Evolutionary conservation across 1,284 basidiomycete genomes (phyloP), one percentile per base, ranked within the genome.

Genomic region (Sphaerobolus stellatus): DNA sequence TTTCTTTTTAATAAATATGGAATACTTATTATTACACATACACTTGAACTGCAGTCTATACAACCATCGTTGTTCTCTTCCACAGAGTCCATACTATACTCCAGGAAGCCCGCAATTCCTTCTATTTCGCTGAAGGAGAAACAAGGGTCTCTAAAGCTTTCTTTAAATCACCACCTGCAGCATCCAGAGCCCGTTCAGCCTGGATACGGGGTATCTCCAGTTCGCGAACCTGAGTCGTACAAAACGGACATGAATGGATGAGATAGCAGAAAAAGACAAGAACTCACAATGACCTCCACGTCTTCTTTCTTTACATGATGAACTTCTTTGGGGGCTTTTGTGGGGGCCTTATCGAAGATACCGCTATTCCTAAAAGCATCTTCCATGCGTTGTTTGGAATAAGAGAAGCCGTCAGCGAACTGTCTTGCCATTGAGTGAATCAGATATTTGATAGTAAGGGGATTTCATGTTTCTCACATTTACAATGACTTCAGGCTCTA

Each of bases 401-500:
- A 88, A 6, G 84, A 76, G 47, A 79, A 78, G 4, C 85, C 84
- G 65, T 88, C 85, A 29, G 68, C 70, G 62, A 81, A 88, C 84
- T 88, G 55, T 22, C 51, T 25, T 18, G 50, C 46, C 16, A 25
- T 47, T 18, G 5, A 27, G 38, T 60, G 41, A 57, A 38, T 30
- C 45, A 22, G 4, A 46, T 13, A 51, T 46, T 3, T 43, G 27
- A 38, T 38, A 8, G 51, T 31, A 9, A 50, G 29, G n/a, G 16
- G 41, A n/a, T 43, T 13, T 20, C 25, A 18, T 31, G 40, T 34
- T 30, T 70, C 81, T 49, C 68, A 86, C 84, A 63, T 82, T 84
- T 54, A 82, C 74, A 57, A 87, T 86, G 47, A 88, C 84, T 61
- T 88, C 84, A 47, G 84, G 76, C 61, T 86, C 82, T 60, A 77